Conservation (phyloP, 2,329 filamentous ascomycete species). For the Helotiales sp. region DNA sequence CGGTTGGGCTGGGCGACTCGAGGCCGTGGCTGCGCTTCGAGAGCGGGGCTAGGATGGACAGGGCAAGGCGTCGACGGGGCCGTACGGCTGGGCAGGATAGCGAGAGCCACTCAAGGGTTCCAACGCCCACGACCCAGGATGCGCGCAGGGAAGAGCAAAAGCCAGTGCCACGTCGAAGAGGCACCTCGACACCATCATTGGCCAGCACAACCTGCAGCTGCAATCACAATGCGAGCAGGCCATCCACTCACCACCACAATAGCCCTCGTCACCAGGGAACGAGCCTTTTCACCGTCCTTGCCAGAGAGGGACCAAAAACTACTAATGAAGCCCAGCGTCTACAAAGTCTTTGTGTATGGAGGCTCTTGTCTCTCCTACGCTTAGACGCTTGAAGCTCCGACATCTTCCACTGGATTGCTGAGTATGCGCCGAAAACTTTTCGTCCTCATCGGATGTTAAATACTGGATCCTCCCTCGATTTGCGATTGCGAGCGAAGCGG, state of each 20-base stretch:
- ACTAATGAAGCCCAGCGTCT: conserved; percentile 26
- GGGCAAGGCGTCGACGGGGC: no score
- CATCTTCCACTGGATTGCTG: conserved; percentile 10
- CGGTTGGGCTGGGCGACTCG: not conserved
- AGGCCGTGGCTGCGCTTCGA: conserved; percentile 8
- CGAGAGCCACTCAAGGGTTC: no score
- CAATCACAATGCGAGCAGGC: conserved; percentile 27
- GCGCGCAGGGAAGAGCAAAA: no score
- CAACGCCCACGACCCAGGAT: no score
- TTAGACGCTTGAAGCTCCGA: conserved; percentile 8
- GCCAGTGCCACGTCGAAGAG: conserved; percentile 7
- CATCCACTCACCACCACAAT: conserved; percentile 19
- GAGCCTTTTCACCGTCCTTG: no score
- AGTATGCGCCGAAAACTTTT: not conserved
- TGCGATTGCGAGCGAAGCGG: conserved; percentile 3
- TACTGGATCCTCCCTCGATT: conserved; percentile 1
- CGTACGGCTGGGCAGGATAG: no score
- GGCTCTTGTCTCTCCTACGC: conserved; percentile 5
- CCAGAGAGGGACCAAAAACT: conserved; percentile 3
- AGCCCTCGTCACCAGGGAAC: not conserved
- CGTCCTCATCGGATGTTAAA: not conserved
- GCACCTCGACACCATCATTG: conserved; percentile 14
- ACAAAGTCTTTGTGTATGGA: conserved; percentile 32
- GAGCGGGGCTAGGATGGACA: no score
- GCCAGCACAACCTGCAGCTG: conserved; percentile 16